Percentiles rank a stretch among this genome's conserved stretches.
Evolutionary conservation across 345 rosid species (phyloP).

Genomic region (Toxicodendron radicans): DNA sequence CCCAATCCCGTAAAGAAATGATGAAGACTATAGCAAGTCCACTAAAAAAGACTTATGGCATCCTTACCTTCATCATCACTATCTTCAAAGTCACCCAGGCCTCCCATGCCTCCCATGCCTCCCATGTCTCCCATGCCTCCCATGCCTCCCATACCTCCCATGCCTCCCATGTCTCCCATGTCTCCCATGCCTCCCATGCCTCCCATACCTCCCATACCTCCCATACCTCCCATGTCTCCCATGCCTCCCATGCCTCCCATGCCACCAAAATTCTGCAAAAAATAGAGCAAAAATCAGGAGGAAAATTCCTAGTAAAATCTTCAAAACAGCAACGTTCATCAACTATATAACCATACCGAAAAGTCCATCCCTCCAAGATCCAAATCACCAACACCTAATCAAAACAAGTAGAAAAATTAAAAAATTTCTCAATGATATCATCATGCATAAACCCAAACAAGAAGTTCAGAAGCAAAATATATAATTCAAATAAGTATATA

Average conservation of each 20-base stretch:
- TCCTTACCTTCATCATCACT: slow-evolving; percentile 90
- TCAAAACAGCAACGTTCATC: not conserved
- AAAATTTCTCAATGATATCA: not conserved
- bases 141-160: slow-evolving; percentile 39
- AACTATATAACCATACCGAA: slow-evolving; percentile 44
- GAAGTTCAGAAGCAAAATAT: not conserved
- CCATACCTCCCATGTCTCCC: slow-evolving; percentile 41
- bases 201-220: slow-evolving; percentile 30
- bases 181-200: slow-evolving; percentile 49
- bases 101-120: slow-evolving; percentile 42
- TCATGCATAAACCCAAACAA: not conserved
- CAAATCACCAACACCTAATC: slow-evolving; percentile 53
- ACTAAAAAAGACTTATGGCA: not conserved
- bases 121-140: slow-evolving; percentile 38
- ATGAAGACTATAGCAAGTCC: not conserved
- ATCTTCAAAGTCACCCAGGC: slow-evolving; percentile 69
- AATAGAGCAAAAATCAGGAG: not conserved
- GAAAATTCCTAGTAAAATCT: not conserved
- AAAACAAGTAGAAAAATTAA: slow-evolving; percentile 19
- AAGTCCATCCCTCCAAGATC: slow-evolving; percentile 79
- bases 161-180: slow-evolving; percentile 35
- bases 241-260: slow-evolving; percentile 41
- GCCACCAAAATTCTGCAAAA: slow-evolving; percentile 42
- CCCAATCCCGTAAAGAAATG: not conserved
- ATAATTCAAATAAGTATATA: not conserved